Evolutionary conservation across 2,329 filamentous ascomycete species (phyloP), one percentile per base, ranked within the genome.

Genomic region (Calonectria honghensis): DNA sequence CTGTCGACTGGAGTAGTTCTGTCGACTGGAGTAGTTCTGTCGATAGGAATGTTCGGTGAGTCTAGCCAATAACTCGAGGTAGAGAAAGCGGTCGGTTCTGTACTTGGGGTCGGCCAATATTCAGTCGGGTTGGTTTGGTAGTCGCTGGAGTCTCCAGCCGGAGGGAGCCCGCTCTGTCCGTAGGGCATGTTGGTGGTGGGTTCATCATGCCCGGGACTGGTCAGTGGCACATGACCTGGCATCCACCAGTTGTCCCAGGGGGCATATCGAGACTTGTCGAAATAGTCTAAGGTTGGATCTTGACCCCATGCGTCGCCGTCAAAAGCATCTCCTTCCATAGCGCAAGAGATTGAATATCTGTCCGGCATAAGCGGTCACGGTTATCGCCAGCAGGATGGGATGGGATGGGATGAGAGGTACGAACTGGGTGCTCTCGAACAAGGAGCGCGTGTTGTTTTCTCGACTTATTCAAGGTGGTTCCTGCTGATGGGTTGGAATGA

Each of bases 201-300:
- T 41, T 41, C 57, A 18, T 41, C 14, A 29, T 18, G 35, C 2
- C 24, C 11, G 4, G 24, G 3, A 37, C 14, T 10, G 18, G 24
- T 6, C n/a, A 63, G 35, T 1, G 24, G 20, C 7, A 18, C n/a
- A 10, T 37, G 35, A 14, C 11, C 24, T 29, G 37, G 16, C 57
- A 41, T 18, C 57, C 37, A 63, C 57, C 37, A 41, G 57, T 6
- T 41, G 3, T 41, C 57, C 57, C 57, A 63, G 7, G 35, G 57
- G 18, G 35, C 14, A 31, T 31, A 29, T 16, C 6, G 57, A 39
- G 57, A 24, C 7, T 10, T 20, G 57, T 61, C n/a, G 35, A 63
- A 20, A 6, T 5, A 16, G 16, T 41, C 57, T 14, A 27, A 16
- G 24, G 2, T 29, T 18, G 35, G 32, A 18, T 41, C 14, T 29